phyloP scores from a whole-genome alignment of 345 rosid species.

The Corchorus olitorius region DNA sequence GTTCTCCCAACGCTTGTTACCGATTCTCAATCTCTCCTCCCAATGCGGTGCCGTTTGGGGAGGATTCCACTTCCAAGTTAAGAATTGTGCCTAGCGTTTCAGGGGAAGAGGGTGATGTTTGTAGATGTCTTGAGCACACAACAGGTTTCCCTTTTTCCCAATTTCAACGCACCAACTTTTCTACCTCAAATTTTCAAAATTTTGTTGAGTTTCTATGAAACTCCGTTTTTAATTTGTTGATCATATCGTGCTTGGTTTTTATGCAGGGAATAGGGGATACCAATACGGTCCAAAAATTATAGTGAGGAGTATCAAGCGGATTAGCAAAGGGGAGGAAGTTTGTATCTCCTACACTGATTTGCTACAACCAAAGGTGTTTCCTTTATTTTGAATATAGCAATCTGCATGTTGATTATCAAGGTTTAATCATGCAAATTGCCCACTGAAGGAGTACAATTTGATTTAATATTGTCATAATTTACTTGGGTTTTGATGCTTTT shows the following conservation, averaged over 20 bases:
- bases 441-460: not conserved
- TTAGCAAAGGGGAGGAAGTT: slow-evolving; percentile 61
- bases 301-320: slow-evolving; percentile 63
- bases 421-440: not conserved
- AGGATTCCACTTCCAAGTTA: slow-evolving; percentile 7
- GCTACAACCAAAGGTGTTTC: slow-evolving; percentile 67
- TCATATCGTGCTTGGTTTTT: not conserved
- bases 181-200: not conserved
- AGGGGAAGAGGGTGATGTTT: slow-evolving; percentile 26
- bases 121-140: slow-evolving; percentile 15
- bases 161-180: not conserved
- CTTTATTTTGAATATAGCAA: not conserved
- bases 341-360: slow-evolving; percentile 73
- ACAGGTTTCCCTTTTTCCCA: slow-evolving; percentile 33
- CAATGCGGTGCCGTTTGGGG: slow-evolving; percentile 11
- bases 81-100: slow-evolving; percentile 36
- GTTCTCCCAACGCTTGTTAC: slow-evolving; percentile 84
- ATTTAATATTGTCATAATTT: not conserved
- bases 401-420: not conserved
- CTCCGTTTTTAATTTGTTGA: not conserved
- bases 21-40: slow-evolving; percentile 50
- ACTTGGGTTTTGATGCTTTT: not conserved
- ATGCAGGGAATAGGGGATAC: slow-evolving; percentile 31
- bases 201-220: not conserved
- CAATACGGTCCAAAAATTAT: slow-evolving; percentile 55